Percentiles rank a stretch among this genome's conserved stretches.
phyloP scores from a whole-genome alignment of 1,284 basidiomycete species.

The Pseudomicrostroma phylloplanum region DNA sequence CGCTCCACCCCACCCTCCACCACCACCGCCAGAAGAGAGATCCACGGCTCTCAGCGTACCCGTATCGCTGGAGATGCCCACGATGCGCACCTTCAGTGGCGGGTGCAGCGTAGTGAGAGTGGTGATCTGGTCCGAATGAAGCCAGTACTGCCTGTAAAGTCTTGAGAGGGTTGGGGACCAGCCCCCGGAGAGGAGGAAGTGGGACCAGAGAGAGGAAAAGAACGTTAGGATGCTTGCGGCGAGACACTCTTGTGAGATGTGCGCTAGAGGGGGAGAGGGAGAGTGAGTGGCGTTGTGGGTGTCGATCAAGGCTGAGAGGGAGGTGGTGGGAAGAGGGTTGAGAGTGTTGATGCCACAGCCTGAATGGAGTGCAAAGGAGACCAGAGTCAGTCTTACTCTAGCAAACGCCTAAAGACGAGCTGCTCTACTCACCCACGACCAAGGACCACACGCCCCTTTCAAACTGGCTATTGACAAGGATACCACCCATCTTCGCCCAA shows the following conservation, averaged over 20 bases:
- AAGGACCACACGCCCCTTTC: conserved; percentile 66
- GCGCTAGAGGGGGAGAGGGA: conserved; percentile 30
- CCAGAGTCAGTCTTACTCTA: not conserved
- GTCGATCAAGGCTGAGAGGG: conserved; percentile 64
- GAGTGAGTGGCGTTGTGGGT: conserved; percentile 32
- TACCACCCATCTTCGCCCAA: conserved; percentile 57
- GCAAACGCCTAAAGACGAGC: not conserved
- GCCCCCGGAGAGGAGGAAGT: conserved; percentile 59
- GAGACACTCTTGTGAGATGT: conserved; percentile 66
- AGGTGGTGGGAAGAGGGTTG: conserved; percentile 75
- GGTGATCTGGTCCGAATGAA: conserved; percentile 85
- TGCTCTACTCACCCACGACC: conserved; percentile 55
- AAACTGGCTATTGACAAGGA: conserved; percentile 84
- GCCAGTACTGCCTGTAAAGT: conserved; percentile 69
- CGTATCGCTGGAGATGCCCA: conserved; percentile 78
- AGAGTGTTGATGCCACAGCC: conserved; percentile 81
- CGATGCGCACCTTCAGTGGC: conserved; percentile 66
- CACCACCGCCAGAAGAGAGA: conserved; percentile 38
- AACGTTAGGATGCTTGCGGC: conserved; percentile 69
- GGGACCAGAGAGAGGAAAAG: conserved; percentile 72
- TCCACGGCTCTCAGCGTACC: conserved; percentile 79
- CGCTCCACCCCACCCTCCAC: conserved; percentile 13
- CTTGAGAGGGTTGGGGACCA: conserved; percentile 42
- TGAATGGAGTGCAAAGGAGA: not conserved
- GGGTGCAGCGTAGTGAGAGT: conserved; percentile 71